These are phyloP conservation scores for Talaromyces piceae DNA, from an alignment of 2,329 filamentous ascomycete species.

Conservation along the genomic window DNA sequence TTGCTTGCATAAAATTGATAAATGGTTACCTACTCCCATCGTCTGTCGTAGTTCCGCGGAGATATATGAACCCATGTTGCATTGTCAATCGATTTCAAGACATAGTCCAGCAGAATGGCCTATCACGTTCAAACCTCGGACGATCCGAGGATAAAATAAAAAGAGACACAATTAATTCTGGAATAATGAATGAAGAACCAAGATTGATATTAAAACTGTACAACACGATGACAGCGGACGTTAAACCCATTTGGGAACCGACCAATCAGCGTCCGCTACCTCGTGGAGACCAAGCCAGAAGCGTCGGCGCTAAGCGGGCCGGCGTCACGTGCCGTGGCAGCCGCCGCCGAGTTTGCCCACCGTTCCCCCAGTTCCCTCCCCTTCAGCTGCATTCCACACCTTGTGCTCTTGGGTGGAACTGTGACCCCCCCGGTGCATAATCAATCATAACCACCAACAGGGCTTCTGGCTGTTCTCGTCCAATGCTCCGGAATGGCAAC, in stretches of 20 bases:
- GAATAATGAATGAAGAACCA: neutral
- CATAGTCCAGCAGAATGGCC: too few species aligned
- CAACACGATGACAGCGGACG: conserved; percentile 4
- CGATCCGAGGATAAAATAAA: too few species aligned
- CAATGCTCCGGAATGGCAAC: conserved; percentile 4
- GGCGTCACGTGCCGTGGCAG: neutral
- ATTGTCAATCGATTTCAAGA: too few species aligned
- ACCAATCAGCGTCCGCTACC: neutral
- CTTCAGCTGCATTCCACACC: neutral
- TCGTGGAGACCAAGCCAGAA: neutral
- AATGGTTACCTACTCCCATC: too few species aligned
- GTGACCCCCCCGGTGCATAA: neutral
- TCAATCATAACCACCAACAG: neutral
- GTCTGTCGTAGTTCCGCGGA: too few species aligned
- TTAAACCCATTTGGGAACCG: neutral
- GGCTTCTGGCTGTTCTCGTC: too few species aligned
- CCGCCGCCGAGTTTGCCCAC: neutral
- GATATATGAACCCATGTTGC: too few species aligned
- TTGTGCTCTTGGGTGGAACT: neutral
- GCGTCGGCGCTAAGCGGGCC: neutral
- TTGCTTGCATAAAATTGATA: too few species aligned
- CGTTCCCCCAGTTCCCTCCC: neutral
- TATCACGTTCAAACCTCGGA: too few species aligned
- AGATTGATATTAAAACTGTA: neutral
- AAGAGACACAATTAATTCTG: too few species aligned